These are phyloP conservation scores for Blumeria graminis DNA, from an alignment of 2,329 filamentous ascomycete genomes.

Conservation along the genomic window DNA sequence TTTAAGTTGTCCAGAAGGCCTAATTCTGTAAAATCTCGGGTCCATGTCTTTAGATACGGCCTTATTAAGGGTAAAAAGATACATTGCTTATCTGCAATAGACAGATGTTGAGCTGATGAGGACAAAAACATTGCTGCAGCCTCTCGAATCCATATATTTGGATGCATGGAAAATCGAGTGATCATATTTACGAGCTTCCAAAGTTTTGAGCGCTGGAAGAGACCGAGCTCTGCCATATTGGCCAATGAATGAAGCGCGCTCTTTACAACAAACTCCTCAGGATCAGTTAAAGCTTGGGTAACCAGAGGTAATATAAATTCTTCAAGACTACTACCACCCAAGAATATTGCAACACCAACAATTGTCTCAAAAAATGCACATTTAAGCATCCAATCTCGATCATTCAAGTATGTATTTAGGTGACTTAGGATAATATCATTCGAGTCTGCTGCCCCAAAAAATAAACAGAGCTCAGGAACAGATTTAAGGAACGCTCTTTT, in stretches of 20 bases:
- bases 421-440: conserved; percentile 94
- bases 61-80: conserved; percentile 58
- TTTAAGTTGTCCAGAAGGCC: conserved; percentile 62
- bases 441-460: conserved; percentile 76
- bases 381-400: conserved; percentile 87
- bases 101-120: conserved; percentile 49
- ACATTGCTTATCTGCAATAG: conserved; percentile 58
- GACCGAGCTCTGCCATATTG: conserved; percentile 64
- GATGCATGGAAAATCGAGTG: conserved; percentile 71
- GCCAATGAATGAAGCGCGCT: conserved; percentile 72
- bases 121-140: conserved; percentile 67
- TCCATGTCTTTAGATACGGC: conserved; percentile 55
- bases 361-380: conserved; percentile 93
- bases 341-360: conserved; percentile 73
- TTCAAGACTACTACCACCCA: conserved; percentile 72
- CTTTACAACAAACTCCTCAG: conserved; percentile 84
- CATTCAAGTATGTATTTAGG: conserved; percentile 90
- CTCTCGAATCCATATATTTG: conserved; percentile 86
- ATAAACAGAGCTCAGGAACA: conserved; percentile 76
- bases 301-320: conserved; percentile 91
- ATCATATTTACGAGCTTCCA: conserved; percentile 77
- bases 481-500: conserved; percentile 78
- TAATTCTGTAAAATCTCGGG: conserved; percentile 46
- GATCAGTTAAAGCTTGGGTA: conserved; percentile 79
- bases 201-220: conserved; percentile 61